Percentiles rank a stretch among this genome's conserved stretches.
These are phyloP conservation scores for Acanthamoeba sp. DNA, from an alignment of 208 protist genomes.

Conservation along the genomic window DNA sequence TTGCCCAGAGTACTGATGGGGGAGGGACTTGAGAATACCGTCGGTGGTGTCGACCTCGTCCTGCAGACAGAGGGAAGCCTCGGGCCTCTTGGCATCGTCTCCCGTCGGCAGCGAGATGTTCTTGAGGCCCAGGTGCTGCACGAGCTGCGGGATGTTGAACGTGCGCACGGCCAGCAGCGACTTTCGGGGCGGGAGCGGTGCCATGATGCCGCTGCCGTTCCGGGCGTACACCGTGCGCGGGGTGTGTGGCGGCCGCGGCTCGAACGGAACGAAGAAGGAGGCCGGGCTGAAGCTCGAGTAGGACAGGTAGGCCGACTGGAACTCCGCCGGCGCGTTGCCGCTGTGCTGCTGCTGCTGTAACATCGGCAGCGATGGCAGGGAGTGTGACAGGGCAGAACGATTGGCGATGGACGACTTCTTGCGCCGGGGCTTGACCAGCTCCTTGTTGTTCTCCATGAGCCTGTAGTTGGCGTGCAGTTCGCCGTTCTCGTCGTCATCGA, in stretches of 20 bases:
- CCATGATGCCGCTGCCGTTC: not conserved
- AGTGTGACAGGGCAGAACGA: not conserved
- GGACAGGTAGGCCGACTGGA: conserved; percentile 14
- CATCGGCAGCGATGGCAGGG: not conserved
- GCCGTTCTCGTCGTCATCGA: not conserved
- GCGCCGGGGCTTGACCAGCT: not conserved
- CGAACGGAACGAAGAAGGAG: not conserved
- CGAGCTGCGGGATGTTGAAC: conserved; percentile 57
- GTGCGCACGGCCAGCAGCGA: not conserved
- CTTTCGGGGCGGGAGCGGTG: not conserved
- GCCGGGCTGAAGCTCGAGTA: conserved; percentile 22
- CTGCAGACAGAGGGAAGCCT: conserved; percentile 5
- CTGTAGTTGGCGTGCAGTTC: not conserved
- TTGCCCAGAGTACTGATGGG: too few relatives aligned
- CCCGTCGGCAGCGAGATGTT: not conserved
- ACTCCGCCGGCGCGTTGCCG: not conserved
- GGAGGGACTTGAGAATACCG: too few relatives aligned
- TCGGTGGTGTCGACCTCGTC: not conserved
- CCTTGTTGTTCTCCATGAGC: not conserved
- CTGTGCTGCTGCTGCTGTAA: not conserved
- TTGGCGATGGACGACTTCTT: not conserved
- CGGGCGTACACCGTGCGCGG: not conserved
- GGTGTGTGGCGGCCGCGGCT: not conserved
- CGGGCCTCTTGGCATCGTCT: not conserved
- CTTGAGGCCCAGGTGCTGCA: conserved; percentile 52